Evolutionary conservation across 805 yeast genomes (phyloP), one percentile per base, ranked within the genome.

Genomic region (Candida peoriensis): DNA sequence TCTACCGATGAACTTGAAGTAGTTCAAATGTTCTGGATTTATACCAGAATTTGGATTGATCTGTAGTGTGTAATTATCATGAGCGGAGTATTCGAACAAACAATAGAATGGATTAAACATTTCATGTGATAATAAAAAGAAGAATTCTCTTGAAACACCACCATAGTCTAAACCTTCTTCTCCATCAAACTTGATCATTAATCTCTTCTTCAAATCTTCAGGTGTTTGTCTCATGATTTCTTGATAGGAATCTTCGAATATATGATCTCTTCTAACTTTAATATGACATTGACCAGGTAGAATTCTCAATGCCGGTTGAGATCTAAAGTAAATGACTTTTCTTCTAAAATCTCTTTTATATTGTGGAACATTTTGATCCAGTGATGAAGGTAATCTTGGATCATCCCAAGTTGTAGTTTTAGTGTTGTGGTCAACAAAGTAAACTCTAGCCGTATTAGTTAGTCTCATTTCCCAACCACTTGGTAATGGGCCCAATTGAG

Each of bases 361-460:
- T 66, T 93, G 97, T 16, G 99, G 99, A 51, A 93, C 99, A 50
- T 90, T 90, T 66, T 93, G 97, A 61, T 93, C 99, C 50, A 93
- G 69, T 8, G 96, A 85, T 6, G 97, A 87, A 34, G 99, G 99
- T 58, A 93, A 72, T 57, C 99, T 80, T 44, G 99, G 99, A 59
- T 93, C 99, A 63, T 93, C 99, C 99, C 99, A 93, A 2, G 99
- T 93, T 1, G 99, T 93, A 0, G 99, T 93, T 66, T 93, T 93
- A 21, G 99, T 93, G 64, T 93, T 93, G 68, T 93, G 99, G 62
- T 93, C 99, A 47, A 93, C 99, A 61, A 93, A 93, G 61, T 93
- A 93, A 16, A 93, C 98, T 60, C 99, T 78, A 8, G 98, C 97
- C 1, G 98, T 93, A 62, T 93, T 93, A 28, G 99, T 94, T 55